These are phyloP conservation scores for Umbelopsis ramanniana DNA, from an alignment of 192 early-diverging fungal species.

Conservation along the genomic window DNA sequence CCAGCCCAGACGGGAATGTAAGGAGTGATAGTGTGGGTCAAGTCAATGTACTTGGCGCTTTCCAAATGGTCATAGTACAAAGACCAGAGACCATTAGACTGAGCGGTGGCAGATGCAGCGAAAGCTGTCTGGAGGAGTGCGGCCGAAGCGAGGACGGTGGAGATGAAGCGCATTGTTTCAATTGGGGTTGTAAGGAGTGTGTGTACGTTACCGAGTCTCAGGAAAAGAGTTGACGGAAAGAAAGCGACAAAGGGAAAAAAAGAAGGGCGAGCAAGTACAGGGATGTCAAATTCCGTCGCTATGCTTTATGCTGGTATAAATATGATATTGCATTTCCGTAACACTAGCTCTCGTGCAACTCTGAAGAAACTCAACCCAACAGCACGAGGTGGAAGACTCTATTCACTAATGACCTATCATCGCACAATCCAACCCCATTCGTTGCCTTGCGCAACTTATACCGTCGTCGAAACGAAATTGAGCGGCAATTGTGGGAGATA, in stretches of 20 bases:
- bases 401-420: background rate
- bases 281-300: background rate
- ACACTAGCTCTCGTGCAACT: conserved; percentile 21
- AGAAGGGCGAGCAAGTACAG: background rate
- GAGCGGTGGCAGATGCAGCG: background rate
- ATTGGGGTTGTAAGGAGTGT: background rate
- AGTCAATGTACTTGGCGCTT: conserved; percentile 48
- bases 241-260: background rate
- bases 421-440: background rate
- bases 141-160: conserved; percentile 20
- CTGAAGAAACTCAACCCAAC: background rate
- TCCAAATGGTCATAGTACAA: conserved; percentile 24
- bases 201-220: background rate
- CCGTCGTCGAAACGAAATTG: too few species aligned
- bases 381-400: background rate
- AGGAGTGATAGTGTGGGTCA: conserved; percentile 54
- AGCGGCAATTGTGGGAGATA: too few species aligned
- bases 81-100: conserved; percentile 19
- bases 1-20: conserved; percentile 58
- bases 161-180: conserved; percentile 11
- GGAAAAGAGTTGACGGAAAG: background rate
- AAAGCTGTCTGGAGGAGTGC: conserved; percentile 13
- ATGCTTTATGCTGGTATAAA: background rate
- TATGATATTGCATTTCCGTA: background rate
- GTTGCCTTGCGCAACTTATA: background rate